Base-by-base conservation (phyloP, 441 rosid genomes). In the California macrophylla region DNA sequence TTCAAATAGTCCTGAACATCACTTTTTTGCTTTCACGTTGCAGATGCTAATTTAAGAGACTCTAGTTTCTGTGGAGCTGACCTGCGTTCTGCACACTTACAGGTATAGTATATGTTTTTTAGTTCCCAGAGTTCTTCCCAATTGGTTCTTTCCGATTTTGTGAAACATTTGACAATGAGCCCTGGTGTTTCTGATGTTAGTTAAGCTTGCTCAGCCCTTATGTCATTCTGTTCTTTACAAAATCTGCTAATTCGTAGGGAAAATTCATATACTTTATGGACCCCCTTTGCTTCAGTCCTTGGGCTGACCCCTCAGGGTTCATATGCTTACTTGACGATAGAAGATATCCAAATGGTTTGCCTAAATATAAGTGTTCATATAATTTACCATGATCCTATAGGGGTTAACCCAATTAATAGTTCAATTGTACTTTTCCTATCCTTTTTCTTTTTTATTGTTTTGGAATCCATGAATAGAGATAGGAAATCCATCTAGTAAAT, bases 41-140 rank as follows among this genome's bases (percentile, higher is more conserved):
- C 88, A 91, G 98, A 91, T 88, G 90, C 98, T 34, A 85, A 89
- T 77, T 78, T 91, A 77, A 74, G 84, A 70, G 94, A 76, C 50
- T 93, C 93, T 81, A 93, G 96, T 79, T 89, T 91, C 77, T 89
- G 87, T 70, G 98, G 92, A 69, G 96, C 97, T 64, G 89, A 91
- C 79, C 84, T 91, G 69, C 91, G 92, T 10, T 78, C 89, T 74
- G 97, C 97, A 69, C 98, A 91, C 78, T 85, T 93, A 69, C 96
- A 91, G 96, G 98, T 93, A 40, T 13, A 24, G 36, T 34, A n/a
- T 74, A 24, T 67, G 25, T 52, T 24, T 56, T 21, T 9, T 23
- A 56, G 63, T 56, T 56, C 26, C 26, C 10, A 56, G 1, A 21
- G 28, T 21, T 56, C 63, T 56, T 23, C 63, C 52, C 45, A 40